Percentiles rank a stretch among this genome's conserved stretches.
These are phyloP conservation scores for Colletotrichum cereale DNA, from an alignment of 2,329 filamentous ascomycete species.

Conservation along the genomic window DNA sequence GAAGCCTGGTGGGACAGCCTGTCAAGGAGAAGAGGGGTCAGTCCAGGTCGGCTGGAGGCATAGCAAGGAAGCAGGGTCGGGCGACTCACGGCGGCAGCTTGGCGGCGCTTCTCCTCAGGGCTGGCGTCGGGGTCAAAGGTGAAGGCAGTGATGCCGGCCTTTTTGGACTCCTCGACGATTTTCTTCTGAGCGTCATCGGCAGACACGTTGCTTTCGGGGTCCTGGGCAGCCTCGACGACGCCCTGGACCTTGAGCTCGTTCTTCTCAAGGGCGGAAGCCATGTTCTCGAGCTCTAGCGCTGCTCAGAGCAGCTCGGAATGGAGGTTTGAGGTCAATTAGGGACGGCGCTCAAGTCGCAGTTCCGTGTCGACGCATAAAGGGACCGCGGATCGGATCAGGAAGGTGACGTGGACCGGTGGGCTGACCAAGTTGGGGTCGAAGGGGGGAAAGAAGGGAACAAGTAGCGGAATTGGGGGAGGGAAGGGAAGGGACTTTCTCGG, in stretches of 20 bases:
- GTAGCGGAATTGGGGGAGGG: slow-evolving; percentile 15
- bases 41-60: slow-evolving; percentile 17
- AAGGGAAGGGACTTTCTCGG: slow-evolving; percentile 24
- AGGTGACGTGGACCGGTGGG: slow-evolving; percentile 17
- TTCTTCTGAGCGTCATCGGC: slow-evolving; percentile 79
- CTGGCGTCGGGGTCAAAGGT: slow-evolving; percentile 89
- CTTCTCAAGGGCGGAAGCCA: slow-evolving; percentile 48
- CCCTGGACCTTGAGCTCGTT: slow-evolving; percentile 85
- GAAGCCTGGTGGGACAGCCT: slow-evolving; percentile 75
- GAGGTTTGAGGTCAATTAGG: slow-evolving; percentile 34
- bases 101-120: slow-evolving; percentile 85
- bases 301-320: slow-evolving; percentile 32
- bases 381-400: background rate
- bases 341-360: slow-evolving; percentile 21
- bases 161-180: slow-evolving; percentile 81
- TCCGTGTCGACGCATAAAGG: slow-evolving; percentile 37
- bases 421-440: slow-evolving; percentile 15
- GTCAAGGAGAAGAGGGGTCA: slow-evolving; percentile 27
- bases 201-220: slow-evolving; percentile 76
- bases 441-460: slow-evolving; percentile 17
- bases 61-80: background rate
- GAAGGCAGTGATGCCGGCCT: slow-evolving; percentile 83
- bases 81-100: slow-evolving; percentile 78
- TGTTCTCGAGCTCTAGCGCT: slow-evolving; percentile 40
- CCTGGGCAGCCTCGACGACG: slow-evolving; percentile 79